A percentile compares a stretch with the other conserved stretches of the same genome.
These are phyloP conservation scores for Talaromyces sp. DNA, from an alignment of 2,329 filamentous ascomycete species.

Conservation along the genomic window DNA sequence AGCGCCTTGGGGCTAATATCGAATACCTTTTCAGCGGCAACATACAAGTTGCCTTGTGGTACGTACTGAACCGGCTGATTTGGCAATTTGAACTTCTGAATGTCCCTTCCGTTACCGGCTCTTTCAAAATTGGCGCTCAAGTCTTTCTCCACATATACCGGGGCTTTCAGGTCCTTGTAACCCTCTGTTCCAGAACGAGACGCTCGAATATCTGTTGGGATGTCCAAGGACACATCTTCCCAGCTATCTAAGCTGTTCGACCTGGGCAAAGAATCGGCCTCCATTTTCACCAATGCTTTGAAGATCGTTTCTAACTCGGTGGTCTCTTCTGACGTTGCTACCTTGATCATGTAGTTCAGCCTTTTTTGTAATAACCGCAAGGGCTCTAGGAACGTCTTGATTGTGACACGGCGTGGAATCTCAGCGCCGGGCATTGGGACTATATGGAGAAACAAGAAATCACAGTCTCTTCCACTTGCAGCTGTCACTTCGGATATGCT, in stretches of 20 bases:
- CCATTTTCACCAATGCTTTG: slow-evolving; percentile 67
- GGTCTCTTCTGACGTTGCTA: slow-evolving; percentile 67
- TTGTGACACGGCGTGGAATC: slow-evolving; percentile 67
- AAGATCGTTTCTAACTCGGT: slow-evolving; percentile 66
- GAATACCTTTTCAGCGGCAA: slow-evolving; percentile 74
- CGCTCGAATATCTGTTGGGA: slow-evolving; percentile 57
- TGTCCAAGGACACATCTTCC: slow-evolving; percentile 69
- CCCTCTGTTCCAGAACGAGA: slow-evolving; percentile 31
- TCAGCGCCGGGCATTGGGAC: slow-evolving; percentile 58
- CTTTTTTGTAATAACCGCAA: slow-evolving; percentile 74
- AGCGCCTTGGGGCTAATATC: slow-evolving; percentile 89
- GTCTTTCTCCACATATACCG: slow-evolving; percentile 59
- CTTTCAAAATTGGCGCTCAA: slow-evolving; percentile 46
- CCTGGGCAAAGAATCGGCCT: slow-evolving; percentile 53
- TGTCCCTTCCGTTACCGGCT: slow-evolving; percentile 37
- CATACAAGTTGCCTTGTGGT: slow-evolving; percentile 71
- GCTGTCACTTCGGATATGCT: slow-evolving; percentile 84
- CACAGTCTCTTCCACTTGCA: slow-evolving; percentile 82
- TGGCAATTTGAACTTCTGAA: slow-evolving; percentile 75
- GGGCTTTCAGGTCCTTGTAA: slow-evolving; percentile 50
- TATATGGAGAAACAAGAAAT: slow-evolving; percentile 83
- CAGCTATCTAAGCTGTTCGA: slow-evolving; percentile 81
- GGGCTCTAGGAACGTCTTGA: slow-evolving; percentile 91
- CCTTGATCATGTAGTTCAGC: slow-evolving; percentile 78
- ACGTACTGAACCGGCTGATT: slow-evolving; percentile 75